A percentile compares a stretch with the other conserved stretches of the same genome.
phyloP scores from a whole-genome alignment of 495 filamentous ascomycete species.

The Xylaria scruposa region DNA sequence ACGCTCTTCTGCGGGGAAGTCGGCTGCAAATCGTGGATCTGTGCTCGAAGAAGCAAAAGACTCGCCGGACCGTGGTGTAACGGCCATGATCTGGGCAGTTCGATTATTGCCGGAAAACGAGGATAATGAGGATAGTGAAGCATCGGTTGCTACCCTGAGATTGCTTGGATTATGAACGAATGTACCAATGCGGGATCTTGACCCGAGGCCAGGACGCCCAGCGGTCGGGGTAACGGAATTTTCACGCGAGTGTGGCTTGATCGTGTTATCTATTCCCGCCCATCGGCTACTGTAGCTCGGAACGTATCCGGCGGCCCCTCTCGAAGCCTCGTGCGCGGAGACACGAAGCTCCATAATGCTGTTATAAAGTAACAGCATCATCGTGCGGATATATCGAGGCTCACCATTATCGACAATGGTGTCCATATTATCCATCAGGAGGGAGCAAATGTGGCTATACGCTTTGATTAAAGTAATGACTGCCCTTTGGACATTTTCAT shows the following conservation, averaged over 20 bases:
- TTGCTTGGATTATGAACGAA: slow-evolving; percentile 66
- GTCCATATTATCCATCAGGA: slow-evolving; percentile 71
- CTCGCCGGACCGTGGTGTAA: slow-evolving; percentile 79
- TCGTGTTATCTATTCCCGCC: slow-evolving; percentile 47
- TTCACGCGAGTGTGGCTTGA: slow-evolving; percentile 54
- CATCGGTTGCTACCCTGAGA: slow-evolving; percentile 59
- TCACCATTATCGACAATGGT: slow-evolving; percentile 78
- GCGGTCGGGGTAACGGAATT: slow-evolving; percentile 67
- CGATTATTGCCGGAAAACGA: slow-evolving; percentile 52
- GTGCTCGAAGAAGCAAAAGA: slow-evolving; percentile 70
- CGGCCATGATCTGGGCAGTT: slow-evolving; percentile 58
- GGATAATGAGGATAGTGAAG: slow-evolving; percentile 48
- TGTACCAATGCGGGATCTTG: slow-evolving; percentile 65
- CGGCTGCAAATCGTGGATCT: slow-evolving; percentile 47
- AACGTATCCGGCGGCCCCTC: slow-evolving; percentile 53
- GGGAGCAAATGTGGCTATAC: slow-evolving; percentile 75
- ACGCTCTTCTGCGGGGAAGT: slow-evolving; percentile 77
- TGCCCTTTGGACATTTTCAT: slow-evolving; percentile 69
- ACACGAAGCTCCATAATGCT: slow-evolving; percentile 76
- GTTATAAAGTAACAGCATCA: slow-evolving; percentile 81
- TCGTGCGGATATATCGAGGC: slow-evolving; percentile 76
- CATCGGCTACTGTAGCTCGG: slow-evolving; percentile 33
- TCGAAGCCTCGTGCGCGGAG: slow-evolving; percentile 44
- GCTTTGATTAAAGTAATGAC: slow-evolving; percentile 75
- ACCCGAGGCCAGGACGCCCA: slow-evolving; percentile 57